Evolutionary conservation across 805 yeast genomes (phyloP).

Genomic region (Pichia californica): DNA sequence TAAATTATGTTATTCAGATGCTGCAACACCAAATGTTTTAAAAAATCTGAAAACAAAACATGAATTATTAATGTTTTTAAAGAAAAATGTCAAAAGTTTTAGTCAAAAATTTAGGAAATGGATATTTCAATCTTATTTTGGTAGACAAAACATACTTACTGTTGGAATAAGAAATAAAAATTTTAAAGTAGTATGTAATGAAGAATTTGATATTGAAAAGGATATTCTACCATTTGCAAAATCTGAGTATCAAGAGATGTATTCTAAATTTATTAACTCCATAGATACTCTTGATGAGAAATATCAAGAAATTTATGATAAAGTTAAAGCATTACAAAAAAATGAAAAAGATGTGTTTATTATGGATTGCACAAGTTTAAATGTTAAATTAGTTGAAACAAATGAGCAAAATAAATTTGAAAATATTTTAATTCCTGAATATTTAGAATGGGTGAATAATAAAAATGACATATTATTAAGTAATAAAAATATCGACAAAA

Average conservation of each 20-base stretch:
- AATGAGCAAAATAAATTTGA: neutral
- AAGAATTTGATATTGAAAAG: slow-evolving; percentile 1
- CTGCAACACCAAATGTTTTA: neutral
- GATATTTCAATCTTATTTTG: slow-evolving; percentile 13
- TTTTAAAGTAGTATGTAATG: slow-evolving; percentile 2
- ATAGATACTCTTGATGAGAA: neutral
- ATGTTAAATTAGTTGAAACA: neutral
- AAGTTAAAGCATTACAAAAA: neutral
- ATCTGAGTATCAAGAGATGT: neutral
- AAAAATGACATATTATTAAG: neutral
- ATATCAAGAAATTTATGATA: neutral
- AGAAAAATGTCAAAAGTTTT: slow-evolving; percentile 1
- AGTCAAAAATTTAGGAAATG: slow-evolving; percentile 5
- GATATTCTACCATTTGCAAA: slow-evolving; percentile 12
- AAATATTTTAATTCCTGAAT: slow-evolving; percentile 2
- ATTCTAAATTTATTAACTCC: slow-evolving; percentile 3
- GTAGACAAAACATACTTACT: slow-evolving; percentile 10
- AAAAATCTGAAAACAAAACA: neutral
- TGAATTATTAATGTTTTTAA: slow-evolving; percentile 5
- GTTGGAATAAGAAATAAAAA: slow-evolving; percentile 11
- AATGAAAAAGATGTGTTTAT: slow-evolving; percentile 2
- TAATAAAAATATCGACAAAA: neutral
- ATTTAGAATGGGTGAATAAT: neutral
- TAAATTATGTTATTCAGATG: slow-evolving; percentile 4
- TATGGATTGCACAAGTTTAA: neutral